phyloP scores from a whole-genome alignment of 2,329 filamentous ascomycete species.

The Aspergillus pseudoterreus region DNA sequence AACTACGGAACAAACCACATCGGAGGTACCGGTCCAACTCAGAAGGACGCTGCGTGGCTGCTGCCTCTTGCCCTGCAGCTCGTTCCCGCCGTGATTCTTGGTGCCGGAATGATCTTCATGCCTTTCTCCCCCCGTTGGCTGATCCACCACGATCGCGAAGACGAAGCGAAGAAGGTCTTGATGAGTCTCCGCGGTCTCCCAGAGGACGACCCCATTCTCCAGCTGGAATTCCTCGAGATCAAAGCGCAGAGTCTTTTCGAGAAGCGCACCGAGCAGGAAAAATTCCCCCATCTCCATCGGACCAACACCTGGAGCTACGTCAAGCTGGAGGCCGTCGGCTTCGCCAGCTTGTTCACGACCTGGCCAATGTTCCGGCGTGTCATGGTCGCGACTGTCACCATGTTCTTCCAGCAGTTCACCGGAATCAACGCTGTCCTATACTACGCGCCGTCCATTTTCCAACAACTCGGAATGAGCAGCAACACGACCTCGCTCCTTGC shows the following conservation, averaged over 20 bases:
- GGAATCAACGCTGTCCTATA: conserved; percentile 45
- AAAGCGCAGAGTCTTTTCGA: conserved; percentile 75
- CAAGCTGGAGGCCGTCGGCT: conserved; percentile 57
- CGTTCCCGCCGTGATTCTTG: conserved; percentile 62
- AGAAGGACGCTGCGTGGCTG: conserved; percentile 57
- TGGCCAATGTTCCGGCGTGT: conserved; percentile 26
- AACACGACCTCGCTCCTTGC: conserved; percentile 19
- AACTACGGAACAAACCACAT: conserved; percentile 56
- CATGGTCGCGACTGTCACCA: conserved; percentile 23
- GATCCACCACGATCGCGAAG: conserved; percentile 64
- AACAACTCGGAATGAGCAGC: conserved; percentile 21
- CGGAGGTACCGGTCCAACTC: conserved; percentile 55
- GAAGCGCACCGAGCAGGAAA: conserved; percentile 63
- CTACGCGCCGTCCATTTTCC: conserved; percentile 33
- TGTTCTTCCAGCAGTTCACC: conserved; percentile 47
- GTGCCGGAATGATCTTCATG: conserved; percentile 74
- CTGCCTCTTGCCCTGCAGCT: conserved; percentile 52
- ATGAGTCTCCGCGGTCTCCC: conserved; percentile 61
- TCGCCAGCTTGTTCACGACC: conserved; percentile 28
- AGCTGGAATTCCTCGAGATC: conserved; percentile 78
- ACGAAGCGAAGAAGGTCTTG: conserved; percentile 62
- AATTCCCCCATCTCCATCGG: conserved; percentile 63
- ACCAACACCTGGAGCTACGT: conserved; percentile 61
- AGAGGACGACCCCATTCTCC: conserved; percentile 63
- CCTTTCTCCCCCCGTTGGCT: conserved; percentile 76